Conservation (phyloP, 345 rosid genomes). For the Triadica sebifera region DNA sequence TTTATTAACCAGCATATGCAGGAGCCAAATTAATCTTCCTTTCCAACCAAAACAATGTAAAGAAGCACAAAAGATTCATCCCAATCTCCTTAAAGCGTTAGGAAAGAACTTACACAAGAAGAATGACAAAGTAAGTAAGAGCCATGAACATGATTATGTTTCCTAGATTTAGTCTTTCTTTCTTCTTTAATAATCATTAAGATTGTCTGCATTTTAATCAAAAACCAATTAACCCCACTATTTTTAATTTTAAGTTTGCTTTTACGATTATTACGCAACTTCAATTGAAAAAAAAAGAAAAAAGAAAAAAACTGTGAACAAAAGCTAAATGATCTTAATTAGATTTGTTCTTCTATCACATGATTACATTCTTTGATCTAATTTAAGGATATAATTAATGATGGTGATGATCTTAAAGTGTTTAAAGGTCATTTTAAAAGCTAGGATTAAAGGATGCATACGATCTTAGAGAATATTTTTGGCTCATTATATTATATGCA, state of each 20-base stretch:
- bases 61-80: not conserved
- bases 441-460: too few relatives aligned
- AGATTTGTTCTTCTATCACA: conserved; percentile 19
- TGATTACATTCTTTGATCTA: conserved; percentile 8
- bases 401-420: not conserved
- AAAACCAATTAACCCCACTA: not conserved
- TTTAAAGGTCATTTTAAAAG: too few relatives aligned
- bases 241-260: too few relatives aligned
- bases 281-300: not conserved
- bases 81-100: not conserved
- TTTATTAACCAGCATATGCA: too few relatives aligned
- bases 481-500: too few relatives aligned
- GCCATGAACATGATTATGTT: conserved; percentile 22
- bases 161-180: not conserved
- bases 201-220: not conserved
- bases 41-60: too few relatives aligned
- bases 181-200: not conserved
- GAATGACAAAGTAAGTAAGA: conserved; percentile 18
- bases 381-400: conserved; percentile 4
- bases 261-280: not conserved
- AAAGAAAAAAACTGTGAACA: not conserved
- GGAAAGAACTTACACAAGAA: not conserved
- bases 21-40: too few relatives aligned
- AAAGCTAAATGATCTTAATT: conserved; percentile 6
- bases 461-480: too few relatives aligned